Evolutionary conservation across 306 rosid species (phyloP).

Genomic region (Fagus sylvatica): DNA sequence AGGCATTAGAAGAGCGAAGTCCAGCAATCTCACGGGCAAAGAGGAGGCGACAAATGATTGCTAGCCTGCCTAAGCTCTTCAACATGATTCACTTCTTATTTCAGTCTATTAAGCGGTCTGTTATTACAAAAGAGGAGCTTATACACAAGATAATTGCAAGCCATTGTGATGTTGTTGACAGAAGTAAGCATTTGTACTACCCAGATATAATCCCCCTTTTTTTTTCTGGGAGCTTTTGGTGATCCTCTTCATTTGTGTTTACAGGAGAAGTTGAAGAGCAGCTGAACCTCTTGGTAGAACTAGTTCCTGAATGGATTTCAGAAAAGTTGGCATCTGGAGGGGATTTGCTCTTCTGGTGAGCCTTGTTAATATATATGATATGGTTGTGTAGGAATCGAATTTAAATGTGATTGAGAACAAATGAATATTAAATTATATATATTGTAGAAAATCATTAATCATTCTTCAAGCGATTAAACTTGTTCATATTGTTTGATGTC

Average conservation of each 20-base stretch:
- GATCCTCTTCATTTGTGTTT: conserved; percentile 20
- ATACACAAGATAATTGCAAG: conserved; percentile 57
- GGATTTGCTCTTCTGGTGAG: conserved; percentile 62
- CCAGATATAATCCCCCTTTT: neutral
- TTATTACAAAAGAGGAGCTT: conserved; percentile 73
- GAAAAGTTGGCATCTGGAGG: conserved; percentile 60
- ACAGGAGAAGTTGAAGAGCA: conserved; percentile 81
- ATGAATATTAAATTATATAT: neutral
- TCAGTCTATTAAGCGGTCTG: conserved; percentile 52
- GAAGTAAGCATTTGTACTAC: conserved; percentile 47
- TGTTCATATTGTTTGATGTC: neutral
- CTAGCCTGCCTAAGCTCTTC: conserved; percentile 77
- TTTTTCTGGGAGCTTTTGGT: conserved; percentile 1
- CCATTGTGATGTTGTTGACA: conserved; percentile 51
- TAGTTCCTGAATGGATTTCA: conserved; percentile 87
- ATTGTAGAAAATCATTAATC: neutral
- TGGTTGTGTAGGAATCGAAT: too few relatives aligned
- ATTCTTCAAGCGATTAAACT: neutral
- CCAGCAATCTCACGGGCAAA: conserved; percentile 77
- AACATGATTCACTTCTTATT: conserved; percentile 61
- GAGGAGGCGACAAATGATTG: conserved; percentile 60
- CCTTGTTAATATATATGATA: neutral
- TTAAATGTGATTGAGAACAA: neutral
- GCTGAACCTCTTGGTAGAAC: conserved; percentile 56
- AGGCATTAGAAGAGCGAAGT: conserved; percentile 60